Percentiles rank a stretch among this genome's conserved stretches.
phyloP scores from a whole-genome alignment of 805 yeast genomes.

The Metschnikowia cubensis region DNA sequence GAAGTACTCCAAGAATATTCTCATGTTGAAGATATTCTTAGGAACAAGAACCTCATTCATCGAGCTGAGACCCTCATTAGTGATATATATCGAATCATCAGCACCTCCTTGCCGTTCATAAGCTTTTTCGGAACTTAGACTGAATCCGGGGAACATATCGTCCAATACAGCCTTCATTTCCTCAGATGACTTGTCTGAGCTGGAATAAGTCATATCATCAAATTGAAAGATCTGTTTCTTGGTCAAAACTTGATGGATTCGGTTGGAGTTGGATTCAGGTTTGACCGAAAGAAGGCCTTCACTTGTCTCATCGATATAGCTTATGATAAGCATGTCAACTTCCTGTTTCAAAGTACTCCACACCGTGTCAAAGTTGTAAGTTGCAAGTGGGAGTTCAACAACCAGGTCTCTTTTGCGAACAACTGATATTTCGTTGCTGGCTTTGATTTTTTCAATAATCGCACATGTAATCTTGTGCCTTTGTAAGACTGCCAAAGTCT shows the following conservation, averaged over 20 bases:
- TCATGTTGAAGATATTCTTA: slow-evolving; percentile 74
- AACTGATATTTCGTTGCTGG: slow-evolving; percentile 18
- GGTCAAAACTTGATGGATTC: slow-evolving; percentile 22
- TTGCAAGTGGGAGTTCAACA: neutral
- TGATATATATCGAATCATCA: slow-evolving; percentile 46
- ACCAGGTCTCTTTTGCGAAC: slow-evolving; percentile 11
- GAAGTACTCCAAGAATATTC: slow-evolving; percentile 70
- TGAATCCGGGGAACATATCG: slow-evolving; percentile 70
- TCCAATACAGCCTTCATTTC: slow-evolving; percentile 40
- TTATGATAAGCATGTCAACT: slow-evolving; percentile 27
- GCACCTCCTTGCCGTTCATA: slow-evolving; percentile 4
- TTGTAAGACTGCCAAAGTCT: slow-evolving; percentile 60
- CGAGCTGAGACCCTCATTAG: slow-evolving; percentile 51
- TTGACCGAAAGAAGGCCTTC: slow-evolving; percentile 1
- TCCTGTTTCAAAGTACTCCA: slow-evolving; percentile 36
- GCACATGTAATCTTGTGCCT: slow-evolving; percentile 64
- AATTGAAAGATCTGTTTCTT: slow-evolving; percentile 29
- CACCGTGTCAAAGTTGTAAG: slow-evolving; percentile 20
- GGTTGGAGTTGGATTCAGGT: slow-evolving; percentile 9
- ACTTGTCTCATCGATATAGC: slow-evolving; percentile 29
- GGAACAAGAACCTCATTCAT: slow-evolving; percentile 64
- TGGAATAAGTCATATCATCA: slow-evolving; percentile 27
- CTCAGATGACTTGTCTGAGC: slow-evolving; percentile 20
- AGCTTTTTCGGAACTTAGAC: slow-evolving; percentile 16
- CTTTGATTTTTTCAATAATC: slow-evolving; percentile 38